Evolutionary conservation across 2,329 filamentous ascomycete genomes (phyloP), one percentile per base, ranked within the genome.

Genomic region (Penicillium digitatum): DNA sequence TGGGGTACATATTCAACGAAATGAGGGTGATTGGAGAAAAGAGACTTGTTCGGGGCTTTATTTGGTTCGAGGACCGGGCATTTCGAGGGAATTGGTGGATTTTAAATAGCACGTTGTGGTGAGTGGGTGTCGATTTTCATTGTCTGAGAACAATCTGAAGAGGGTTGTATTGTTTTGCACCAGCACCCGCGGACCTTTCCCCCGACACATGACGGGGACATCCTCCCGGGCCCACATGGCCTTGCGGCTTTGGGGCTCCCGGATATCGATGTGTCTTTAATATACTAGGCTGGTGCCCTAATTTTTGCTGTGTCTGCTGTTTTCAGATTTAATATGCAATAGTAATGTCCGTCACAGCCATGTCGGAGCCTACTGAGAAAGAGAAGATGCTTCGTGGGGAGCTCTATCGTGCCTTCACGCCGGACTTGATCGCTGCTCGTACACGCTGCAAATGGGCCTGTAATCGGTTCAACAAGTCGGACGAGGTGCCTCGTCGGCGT

Each of bases 391-490:
- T 76, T 45, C 76, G 79, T 14, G 87, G 87, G 46, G 85, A 93
- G 69, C 79, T 93, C 11, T 92, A 90, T 71, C 81, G 85, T 63
- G 84, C 87, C 39, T 92, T 92, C 66, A 82, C 83, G 0, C 86
- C 88, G 0, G 82, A 87, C 32, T 75, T 94, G 4, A 73, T 82
- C 2, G 83, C 80, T 1, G 85, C 81, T 37, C 82, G 89, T 18
- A 74, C 76, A n/a, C 79, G 84, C 14, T 89, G 87, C 70, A 79
- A 79, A 39, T 71, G 76, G 31, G 87, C 88, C 0, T 84, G 81
- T 63, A 71, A 79, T 22, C 78, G 77, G 24, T 90, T 85, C 75
- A 92, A 90, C 71, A 78, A 76, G 45, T 80, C 82, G 0, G 81
- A 80, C 0, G 80, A 86, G 6, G 78, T 82, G 5, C 72, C 82